phyloP scores from a whole-genome alignment of 1,139 yeast genomes.

The Geotrichum australiense region DNA sequence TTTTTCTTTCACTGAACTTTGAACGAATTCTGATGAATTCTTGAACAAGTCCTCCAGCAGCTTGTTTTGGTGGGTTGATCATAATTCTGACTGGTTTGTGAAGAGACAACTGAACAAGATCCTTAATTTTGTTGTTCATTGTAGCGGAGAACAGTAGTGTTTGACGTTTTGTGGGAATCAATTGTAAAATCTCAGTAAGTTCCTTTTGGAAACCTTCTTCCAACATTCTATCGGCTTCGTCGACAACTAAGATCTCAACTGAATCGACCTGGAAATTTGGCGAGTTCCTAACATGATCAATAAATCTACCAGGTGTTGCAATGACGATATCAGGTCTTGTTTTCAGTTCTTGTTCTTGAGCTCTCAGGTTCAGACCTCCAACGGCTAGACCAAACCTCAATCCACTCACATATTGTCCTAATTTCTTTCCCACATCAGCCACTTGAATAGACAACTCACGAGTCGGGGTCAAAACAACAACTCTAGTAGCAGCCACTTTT shows the following conservation, averaged over 20 bases:
- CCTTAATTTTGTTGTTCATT: constrained; percentile 90
- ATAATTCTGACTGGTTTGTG: constrained; percentile 87
- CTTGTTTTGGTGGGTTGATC: constrained; percentile 95
- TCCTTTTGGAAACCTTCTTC: constrained; percentile 98
- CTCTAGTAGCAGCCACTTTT: constrained; percentile 80
- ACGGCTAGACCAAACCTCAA: constrained; percentile 87
- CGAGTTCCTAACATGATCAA: constrained; percentile 93
- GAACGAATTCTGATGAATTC: constrained; percentile 86
- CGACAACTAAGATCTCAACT: constrained; percentile 86
- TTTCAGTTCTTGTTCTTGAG: constrained; percentile 89
- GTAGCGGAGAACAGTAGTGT: constrained; percentile 94
- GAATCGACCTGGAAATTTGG: constrained; percentile 86
- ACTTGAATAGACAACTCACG: constrained; percentile 98
- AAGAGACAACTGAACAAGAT: constrained; percentile 76
- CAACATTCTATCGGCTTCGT: constrained; percentile 98
- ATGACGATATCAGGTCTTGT: constrained; percentile 91
- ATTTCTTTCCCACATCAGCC: constrained; percentile 81
- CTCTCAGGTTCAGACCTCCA: constrained; percentile 92
- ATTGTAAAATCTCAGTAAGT: constrained; percentile 76
- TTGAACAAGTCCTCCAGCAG: constrained; percentile 78
- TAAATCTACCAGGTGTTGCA: constrained; percentile 96
- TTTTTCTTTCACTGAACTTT: constrained; percentile 75
- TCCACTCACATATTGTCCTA: constrained; percentile 69
- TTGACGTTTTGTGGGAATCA: constrained; percentile 87
- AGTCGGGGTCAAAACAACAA: constrained; percentile 85